Evolutionary conservation across 352 stramenopile species (phyloP), one percentile per base, ranked within the genome.

Genomic region (Globisporangium emineosum): DNA sequence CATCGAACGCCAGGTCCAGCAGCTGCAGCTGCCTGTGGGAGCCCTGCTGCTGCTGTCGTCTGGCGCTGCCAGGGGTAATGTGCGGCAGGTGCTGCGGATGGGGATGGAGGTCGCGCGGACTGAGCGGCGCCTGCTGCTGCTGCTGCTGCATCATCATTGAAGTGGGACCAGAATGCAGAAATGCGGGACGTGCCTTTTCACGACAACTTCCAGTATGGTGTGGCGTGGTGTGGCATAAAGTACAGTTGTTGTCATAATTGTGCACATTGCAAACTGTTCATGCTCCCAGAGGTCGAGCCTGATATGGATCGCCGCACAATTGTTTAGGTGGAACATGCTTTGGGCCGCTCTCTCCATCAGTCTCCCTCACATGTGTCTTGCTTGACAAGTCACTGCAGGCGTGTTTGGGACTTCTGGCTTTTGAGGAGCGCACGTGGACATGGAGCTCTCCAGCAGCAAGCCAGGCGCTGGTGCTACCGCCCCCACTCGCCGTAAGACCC

Each of bases 1-100:
- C 65, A 21, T 80, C 70, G 51, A 80, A 80, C 53, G 73, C 73
- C 52, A 80, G 67, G 23, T 80, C 73, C 10, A 80, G 67, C 70
- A 80, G 73, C 62, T 79, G 66, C 35, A 65, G 60, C 51, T 57
- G 45, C 5, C 57, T 51, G 52, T 66, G 67, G 12, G 67, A 70
- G 43, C 55, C 67, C 1, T 65, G 57, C 8, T 61, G 66, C 60
- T 61, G 58, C 50, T 62, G 55, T 3, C 42, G 33, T 27, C 49
- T 29, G 45, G 21, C 21, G 54, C 19, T n/a, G 30, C 25, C 30
- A 43, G 49, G 19, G 37, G 33, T 4, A 4, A 56, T 35, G 40
- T 32, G 60, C 25, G 42, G 61, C 21, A 59, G 51, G 5, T 40
- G 60, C 23, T 52, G 23, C 25, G 23, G 47, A 15, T 47, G 58